Evolutionary conservation across 257 asterid genomes (phyloP), one percentile per base, ranked within the genome.

Genomic region (Petunia axillaris): DNA sequence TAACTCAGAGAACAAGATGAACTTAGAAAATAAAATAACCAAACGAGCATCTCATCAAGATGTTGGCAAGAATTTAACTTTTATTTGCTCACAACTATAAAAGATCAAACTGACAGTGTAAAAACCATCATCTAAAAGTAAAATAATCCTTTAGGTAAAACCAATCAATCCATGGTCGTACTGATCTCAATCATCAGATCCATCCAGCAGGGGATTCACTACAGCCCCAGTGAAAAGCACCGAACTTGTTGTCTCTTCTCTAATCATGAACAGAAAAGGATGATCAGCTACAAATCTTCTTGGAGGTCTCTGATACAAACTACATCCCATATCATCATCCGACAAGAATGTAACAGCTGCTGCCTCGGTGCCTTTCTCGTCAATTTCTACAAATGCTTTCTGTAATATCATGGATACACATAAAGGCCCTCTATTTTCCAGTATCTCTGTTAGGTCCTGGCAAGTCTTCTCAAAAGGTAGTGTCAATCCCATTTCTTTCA

Each of bases 351-450:
- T 70, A 43, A 80, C 41, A n/a, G 75, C 79, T n/a, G 38, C 79
- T 2, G 83, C 83, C 36, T 80, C 50, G 10, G 83, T 70, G 38
- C 79, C 83, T 68, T 67, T 7, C 68, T 80, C 83, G 25, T 70
- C 83, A 35, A 80, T 68, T 68, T 80, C 83, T 2, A 80, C 37
- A 11, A 39, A 53, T 39, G 83, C 15, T 73, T 43, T 48, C 40
- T 46, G 36, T 57, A 57, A 15, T 9, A 55, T 15, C 37, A 73
- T 37, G 8, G 38, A 73, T 1, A 73, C n/a, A 15, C 36, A 36
- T 48, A 40, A 36, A 40, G 38, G n/a, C 25, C 10, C 63, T 43
- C 6, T 7, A 16, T 15, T 11, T 15, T 15, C 9, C 2, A 73
- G 62, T 36, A 35, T 35, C 78, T 44, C 25, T 14, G 78, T 50